Conservation (phyloP, 2,329 filamentous ascomycete genomes). For the Escovopsis sp. region DNA sequence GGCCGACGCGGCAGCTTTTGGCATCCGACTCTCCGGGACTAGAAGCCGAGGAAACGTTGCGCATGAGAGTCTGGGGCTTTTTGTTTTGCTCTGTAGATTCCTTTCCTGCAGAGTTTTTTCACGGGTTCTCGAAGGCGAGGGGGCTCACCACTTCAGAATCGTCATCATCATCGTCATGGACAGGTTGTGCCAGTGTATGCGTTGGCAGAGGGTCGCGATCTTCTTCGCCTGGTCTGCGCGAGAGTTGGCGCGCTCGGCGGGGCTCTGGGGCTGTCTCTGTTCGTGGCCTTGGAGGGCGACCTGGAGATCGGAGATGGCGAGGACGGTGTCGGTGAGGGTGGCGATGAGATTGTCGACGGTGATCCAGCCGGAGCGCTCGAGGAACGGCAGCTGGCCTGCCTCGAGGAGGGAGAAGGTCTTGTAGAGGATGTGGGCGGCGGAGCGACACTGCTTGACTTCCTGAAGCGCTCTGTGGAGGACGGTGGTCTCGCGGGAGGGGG, state of each 20-base stretch:
- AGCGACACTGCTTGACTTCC: conserved; percentile 22
- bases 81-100: too few relatives aligned
- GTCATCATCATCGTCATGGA: conserved; percentile 26
- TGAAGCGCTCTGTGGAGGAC: conserved; percentile 17
- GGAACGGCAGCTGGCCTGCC: conserved; percentile 17
- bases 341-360: conserved; percentile 19
- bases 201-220: conserved; percentile 12
- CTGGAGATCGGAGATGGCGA: conserved; percentile 20
- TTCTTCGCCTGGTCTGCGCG: conserved; percentile 1
- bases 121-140: background rate
- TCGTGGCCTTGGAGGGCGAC: conserved; percentile 12
- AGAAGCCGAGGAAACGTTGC: background rate
- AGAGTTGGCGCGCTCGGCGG: conserved; percentile 3
- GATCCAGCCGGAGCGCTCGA: conserved; percentile 21
- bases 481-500: conserved; percentile 13
- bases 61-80: background rate
- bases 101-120: too few relatives aligned
- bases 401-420: conserved; percentile 20
- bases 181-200: conserved; percentile 22
- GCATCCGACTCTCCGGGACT: conserved; percentile 22
- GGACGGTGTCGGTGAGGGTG: conserved; percentile 20
- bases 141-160: conserved; percentile 21
- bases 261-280: background rate
- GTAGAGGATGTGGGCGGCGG: conserved; percentile 20
- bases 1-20: conserved; percentile 18